phyloP scores from a whole-genome alignment of 1,139 yeast genomes.

The Debaryomyces singareniensis region DNA sequence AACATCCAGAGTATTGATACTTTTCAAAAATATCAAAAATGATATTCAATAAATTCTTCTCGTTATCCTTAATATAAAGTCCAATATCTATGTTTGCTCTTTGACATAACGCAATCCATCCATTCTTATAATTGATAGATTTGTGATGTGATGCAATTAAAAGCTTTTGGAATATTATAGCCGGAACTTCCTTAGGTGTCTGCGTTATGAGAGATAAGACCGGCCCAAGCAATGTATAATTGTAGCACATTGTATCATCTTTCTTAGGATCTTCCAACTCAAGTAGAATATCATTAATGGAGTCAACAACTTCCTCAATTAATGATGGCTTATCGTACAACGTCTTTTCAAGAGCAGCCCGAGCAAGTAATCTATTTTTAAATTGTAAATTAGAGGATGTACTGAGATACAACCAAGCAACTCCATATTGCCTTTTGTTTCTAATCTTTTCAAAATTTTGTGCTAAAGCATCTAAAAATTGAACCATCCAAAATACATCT shows the following conservation, averaged over 20 bases:
- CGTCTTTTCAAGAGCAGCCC: too few species aligned
- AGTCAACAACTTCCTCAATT: conserved; percentile 12
- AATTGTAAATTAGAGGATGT: not conserved
- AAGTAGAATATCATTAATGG: conserved; percentile 10
- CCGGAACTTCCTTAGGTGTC: conserved; percentile 15
- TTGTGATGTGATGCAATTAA: conserved; percentile 54
- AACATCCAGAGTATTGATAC: conserved; percentile 2
- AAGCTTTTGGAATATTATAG: conserved; percentile 31
- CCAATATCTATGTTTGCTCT: conserved; percentile 63
- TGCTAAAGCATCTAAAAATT: not conserved
- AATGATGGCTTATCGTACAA: conserved; percentile 16
- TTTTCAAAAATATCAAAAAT: not conserved
- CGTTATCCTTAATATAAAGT: conserved; percentile 36
- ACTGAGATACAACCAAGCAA: not conserved
- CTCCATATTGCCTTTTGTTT: too few species aligned
- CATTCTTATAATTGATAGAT: conserved; percentile 36
- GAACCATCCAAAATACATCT: not conserved
- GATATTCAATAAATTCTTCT: conserved; percentile 29
- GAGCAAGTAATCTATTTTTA: too few species aligned
- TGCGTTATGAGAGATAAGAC: conserved; percentile 43
- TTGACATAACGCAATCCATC: conserved; percentile 80
- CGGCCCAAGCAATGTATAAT: conserved; percentile 26
- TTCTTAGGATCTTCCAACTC: conserved; percentile 10
- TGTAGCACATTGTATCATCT: conserved; percentile 12
- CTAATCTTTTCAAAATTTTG: too few species aligned